Evolutionary conservation across 2,329 filamentous ascomycete species (phyloP), one percentile per base, ranked within the genome.

Genomic region (Pseudohalonectria lignicola): DNA sequence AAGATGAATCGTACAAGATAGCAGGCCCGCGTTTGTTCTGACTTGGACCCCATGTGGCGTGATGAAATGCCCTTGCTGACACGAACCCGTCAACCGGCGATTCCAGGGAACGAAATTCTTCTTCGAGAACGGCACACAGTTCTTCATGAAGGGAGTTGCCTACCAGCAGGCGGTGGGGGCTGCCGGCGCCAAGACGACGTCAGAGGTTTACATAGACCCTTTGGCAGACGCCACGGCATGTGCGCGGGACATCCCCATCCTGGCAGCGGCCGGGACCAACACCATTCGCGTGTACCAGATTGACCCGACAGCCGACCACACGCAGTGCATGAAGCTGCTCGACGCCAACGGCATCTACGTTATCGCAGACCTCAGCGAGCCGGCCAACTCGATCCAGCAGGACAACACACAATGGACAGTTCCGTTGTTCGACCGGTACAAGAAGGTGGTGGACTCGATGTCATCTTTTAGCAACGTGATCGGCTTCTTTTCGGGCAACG

Each of bases 401-500:
- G 72, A 85, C 55, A 61, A 71, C 47, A 82, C 90, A 15, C 53
- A 69, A 44, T 98, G 92, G 92, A 79, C 86, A 57, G 73, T 79
- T 38, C 72, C 74, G 11, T 72, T 95, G 35, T 94, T 79, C 66
- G 57, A 69, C 26, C 85, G 86, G 46, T 98, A 96, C 71, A 84
- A 79, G 41, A 64, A 65, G 23, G 92, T 98, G 43, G 67, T 98
- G 43, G 88, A 96, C 56, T 71, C 75, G 45, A 68, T 98, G 53
- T 69, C 74, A 50, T 71, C 84, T 57, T 96, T 94, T 72, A 73
- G 76, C 62, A 98, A 98, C 66, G 80, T 86, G 37, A 79, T 98
- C 46, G 92, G 92, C 53, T 98, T 96, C 80, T 96, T 98, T 60
- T 90, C 88, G 49, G 92, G 92, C 58, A 98, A 98, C 65, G 92